Conservation (phyloP, 441 rosid species). For the Brassica hybrid region DNA sequence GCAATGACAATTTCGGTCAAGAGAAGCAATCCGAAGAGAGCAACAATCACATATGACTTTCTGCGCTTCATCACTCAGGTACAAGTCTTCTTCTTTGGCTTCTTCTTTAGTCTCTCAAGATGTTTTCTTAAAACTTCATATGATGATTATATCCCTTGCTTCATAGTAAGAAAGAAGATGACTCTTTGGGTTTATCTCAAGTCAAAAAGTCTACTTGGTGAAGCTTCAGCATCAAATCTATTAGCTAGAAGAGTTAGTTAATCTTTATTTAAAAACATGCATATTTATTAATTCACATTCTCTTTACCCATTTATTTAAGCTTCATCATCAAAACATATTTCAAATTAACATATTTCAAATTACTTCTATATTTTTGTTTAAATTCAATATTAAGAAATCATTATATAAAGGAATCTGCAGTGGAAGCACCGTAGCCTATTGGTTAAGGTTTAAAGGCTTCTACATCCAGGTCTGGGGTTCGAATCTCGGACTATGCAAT, state of each 20-base stretch:
- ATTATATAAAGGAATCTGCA: no score
- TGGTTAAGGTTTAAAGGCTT: no score
- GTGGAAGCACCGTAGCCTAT: no score
- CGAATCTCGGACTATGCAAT: no score
- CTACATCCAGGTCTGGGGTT: no score
- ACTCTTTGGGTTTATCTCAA: slow-evolving; percentile 42
- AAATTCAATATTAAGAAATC: no score
- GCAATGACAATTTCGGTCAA: slow-evolving; percentile 49
- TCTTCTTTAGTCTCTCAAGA: slow-evolving; percentile 12
- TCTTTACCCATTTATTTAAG: neutral
- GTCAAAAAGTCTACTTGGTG: slow-evolving; percentile 23
- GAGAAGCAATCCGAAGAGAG: slow-evolving; percentile 47
- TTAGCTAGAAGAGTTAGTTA: neutral
- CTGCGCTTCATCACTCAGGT: slow-evolving; percentile 43
- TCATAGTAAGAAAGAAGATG: slow-evolving; percentile 35
- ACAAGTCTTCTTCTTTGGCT: slow-evolving; percentile 5
- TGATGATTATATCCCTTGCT: slow-evolving; percentile 44
- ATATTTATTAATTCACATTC: neutral
- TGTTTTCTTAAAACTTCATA: slow-evolving; percentile 31
- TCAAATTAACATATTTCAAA: neutral
- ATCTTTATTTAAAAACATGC: neutral
- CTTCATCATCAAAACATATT: slow-evolving; percentile 2
- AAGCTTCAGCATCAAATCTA: slow-evolving; percentile 15
- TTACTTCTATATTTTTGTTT: no score
- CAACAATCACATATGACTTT: slow-evolving; percentile 48